phyloP scores from a whole-genome alignment of 2,329 filamentous ascomycete species.

The Nigrospora osmanthi region DNA sequence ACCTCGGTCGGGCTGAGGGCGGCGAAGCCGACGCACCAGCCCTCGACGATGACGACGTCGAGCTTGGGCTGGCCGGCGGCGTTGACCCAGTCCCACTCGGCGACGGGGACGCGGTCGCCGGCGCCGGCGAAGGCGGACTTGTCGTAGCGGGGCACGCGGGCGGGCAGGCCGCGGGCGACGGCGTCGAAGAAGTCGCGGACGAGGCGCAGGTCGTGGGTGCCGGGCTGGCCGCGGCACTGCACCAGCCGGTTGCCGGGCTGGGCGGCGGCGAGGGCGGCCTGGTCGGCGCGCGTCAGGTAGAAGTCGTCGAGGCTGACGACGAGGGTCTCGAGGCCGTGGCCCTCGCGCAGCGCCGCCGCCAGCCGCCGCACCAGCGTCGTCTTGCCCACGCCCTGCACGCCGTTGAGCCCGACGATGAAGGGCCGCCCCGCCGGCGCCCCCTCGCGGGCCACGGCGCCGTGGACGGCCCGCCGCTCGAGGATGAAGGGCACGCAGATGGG shows the following conservation, averaged over 20 bases:
- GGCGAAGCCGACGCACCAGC: conserved; percentile 85
- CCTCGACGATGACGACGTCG: conserved; percentile 72
- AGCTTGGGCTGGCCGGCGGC: conserved; percentile 38
- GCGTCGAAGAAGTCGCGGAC: conserved; percentile 52
- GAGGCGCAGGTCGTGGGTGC: conserved; percentile 69
- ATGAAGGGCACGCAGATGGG: conserved; percentile 73
- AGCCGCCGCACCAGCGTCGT: conserved; percentile 74
- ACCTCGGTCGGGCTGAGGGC: conserved; percentile 45
- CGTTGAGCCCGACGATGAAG: conserved; percentile 83
- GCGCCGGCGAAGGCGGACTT: conserved; percentile 70
- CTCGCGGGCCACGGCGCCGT: conserved; percentile 17
- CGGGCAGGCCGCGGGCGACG: conserved; percentile 43
- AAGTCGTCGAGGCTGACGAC: conserved; percentile 85
- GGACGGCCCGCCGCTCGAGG: conserved; percentile 46
- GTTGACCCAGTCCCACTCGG: conserved; percentile 54
- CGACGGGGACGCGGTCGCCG: conserved; percentile 63
- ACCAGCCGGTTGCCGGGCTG: conserved; percentile 68
- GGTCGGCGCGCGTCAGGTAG: conserved; percentile 67
- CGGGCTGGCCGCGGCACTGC: conserved; percentile 76
- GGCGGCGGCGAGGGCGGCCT: conserved; percentile 54
- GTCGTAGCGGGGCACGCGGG: conserved; percentile 68
- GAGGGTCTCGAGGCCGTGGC: conserved; percentile 52
- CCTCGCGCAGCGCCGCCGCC: conserved; percentile 47
- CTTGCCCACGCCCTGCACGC: conserved; percentile 87
- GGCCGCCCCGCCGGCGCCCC: conserved; percentile 37